These are phyloP conservation scores for Fusarium pseudonygamai DNA, from an alignment of 2,329 filamentous ascomycete species.

Conservation along the genomic window DNA sequence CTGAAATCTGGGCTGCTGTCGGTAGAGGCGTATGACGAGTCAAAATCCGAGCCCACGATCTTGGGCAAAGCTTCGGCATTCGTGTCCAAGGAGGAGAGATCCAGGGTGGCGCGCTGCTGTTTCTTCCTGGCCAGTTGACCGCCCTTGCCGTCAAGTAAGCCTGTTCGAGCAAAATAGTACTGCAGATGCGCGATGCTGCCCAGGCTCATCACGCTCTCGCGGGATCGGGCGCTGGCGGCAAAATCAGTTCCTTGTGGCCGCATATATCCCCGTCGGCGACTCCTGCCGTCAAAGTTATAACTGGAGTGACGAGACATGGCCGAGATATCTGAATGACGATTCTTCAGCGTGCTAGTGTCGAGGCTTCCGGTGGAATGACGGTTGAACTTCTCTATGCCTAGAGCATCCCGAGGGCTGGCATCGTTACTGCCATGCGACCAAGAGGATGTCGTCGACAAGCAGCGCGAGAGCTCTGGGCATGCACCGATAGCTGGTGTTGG, in stretches of 20 bases:
- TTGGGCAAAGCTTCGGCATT: slow-evolving; percentile 47
- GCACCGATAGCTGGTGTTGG: slow-evolving; percentile 71
- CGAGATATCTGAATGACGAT: slow-evolving; percentile 56
- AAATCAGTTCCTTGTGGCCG: slow-evolving; percentile 89
- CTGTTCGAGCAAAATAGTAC: slow-evolving; percentile 97
- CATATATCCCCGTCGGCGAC: slow-evolving; percentile 81
- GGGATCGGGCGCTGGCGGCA: slow-evolving; percentile 85
- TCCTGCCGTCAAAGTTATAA: slow-evolving; percentile 52
- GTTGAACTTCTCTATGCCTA: slow-evolving; percentile 65
- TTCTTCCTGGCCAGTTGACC: slow-evolving; percentile 82
- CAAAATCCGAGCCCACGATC: slow-evolving; percentile 59
- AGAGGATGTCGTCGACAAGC: slow-evolving; percentile 70
- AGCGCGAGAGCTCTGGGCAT: slow-evolving; percentile 68
- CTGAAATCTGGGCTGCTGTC: slow-evolving; percentile 66
- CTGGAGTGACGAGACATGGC: slow-evolving; percentile 55
- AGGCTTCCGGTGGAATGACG: slow-evolving; percentile 72
- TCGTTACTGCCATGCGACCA: slow-evolving; percentile 64
- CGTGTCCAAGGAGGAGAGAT: slow-evolving; percentile 62
- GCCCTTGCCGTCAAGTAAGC: slow-evolving; percentile 91
- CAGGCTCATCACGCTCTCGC: slow-evolving; percentile 95
- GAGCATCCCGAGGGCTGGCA: slow-evolving; percentile 61
- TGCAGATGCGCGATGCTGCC: slow-evolving; percentile 97
- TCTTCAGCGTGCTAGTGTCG: slow-evolving; percentile 62
- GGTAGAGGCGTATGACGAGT: slow-evolving; percentile 69
- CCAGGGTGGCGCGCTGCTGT: slow-evolving; percentile 66